A percentile compares a stretch with the other conserved stretches of the same genome.
These are phyloP conservation scores for Penicillium herquei DNA, from an alignment of 495 filamentous ascomycete species.

Conservation along the genomic window DNA sequence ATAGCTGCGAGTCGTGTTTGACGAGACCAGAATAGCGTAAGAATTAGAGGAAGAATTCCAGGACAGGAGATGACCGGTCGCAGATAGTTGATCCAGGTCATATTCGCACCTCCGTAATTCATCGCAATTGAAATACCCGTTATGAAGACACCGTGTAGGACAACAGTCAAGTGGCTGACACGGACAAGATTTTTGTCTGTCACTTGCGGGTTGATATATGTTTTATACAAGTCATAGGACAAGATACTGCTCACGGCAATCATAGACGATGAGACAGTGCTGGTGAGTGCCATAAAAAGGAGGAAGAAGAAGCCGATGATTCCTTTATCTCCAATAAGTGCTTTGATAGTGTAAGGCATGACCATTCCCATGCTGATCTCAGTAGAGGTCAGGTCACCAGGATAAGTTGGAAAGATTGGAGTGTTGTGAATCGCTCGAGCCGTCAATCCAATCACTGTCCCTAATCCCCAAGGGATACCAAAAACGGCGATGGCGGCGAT, in stretches of 20 bases:
- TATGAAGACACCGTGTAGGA: slow-evolving; percentile 39
- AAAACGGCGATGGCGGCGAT: slow-evolving; percentile 46
- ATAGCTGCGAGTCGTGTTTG: slow-evolving; percentile 38
- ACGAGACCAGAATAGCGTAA: slow-evolving; percentile 39
- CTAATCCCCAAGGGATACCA: slow-evolving; percentile 50
- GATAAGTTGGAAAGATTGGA: slow-evolving; percentile 52
- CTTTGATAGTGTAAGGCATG: slow-evolving; percentile 48
- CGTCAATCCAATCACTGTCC: slow-evolving; percentile 48
- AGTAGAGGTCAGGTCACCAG: slow-evolving; percentile 39
- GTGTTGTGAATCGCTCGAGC: slow-evolving; percentile 46
- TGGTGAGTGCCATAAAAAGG: slow-evolving; percentile 56
- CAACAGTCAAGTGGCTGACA: slow-evolving; percentile 36
- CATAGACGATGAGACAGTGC: slow-evolving; percentile 44
- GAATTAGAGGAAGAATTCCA: slow-evolving; percentile 35
- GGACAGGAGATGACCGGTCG: slow-evolving; percentile 37
- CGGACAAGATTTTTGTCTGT: slow-evolving; percentile 33
- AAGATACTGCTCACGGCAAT: slow-evolving; percentile 49
- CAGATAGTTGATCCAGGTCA: slow-evolving; percentile 43
- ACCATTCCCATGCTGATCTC: slow-evolving; percentile 47
- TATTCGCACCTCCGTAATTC: slow-evolving; percentile 40
- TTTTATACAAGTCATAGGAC: slow-evolving; percentile 50
- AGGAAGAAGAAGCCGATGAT: slow-evolving; percentile 51
- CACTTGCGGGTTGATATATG: slow-evolving; percentile 50
- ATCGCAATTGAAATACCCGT: slow-evolving; percentile 35
- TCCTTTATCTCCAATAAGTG: slow-evolving; percentile 47